phyloP scores from a whole-genome alignment of 371 early-diverging fungal genomes.

The Mucor lusitanicus region DNA sequence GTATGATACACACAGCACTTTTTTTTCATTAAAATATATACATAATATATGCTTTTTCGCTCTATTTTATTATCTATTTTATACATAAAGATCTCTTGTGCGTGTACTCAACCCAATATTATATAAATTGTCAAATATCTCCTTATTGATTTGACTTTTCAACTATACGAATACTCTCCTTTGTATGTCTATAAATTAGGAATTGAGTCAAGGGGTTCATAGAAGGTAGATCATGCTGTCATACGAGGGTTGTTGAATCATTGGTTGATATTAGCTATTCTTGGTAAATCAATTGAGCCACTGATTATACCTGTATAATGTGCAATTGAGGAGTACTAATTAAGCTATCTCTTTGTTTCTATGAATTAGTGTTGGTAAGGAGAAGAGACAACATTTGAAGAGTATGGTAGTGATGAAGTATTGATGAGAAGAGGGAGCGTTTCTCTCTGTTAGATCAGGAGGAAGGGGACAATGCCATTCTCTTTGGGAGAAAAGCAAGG shows the following conservation, averaged over 20 bases:
- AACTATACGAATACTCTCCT: neutral
- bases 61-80: neutral
- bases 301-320: neutral
- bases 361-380: neutral
- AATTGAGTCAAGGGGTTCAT: neutral
- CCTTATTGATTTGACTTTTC: neutral
- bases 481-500: neutral
- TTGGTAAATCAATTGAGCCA: neutral
- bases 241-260: neutral
- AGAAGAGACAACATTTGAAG: neutral
- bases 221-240: neutral
- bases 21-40: neutral
- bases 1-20: neutral
- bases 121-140: neutral
- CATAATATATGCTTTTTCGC: neutral
- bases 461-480: neutral
- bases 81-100: neutral
- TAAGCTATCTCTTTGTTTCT: neutral
- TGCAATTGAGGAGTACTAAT: neutral
- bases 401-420: neutral
- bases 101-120: neutral
- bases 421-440: neutral
- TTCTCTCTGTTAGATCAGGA: neutral
- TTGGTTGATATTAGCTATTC: neutral
- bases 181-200: neutral